Base-by-base conservation (phyloP, 495 filamentous ascomycete species). In the Penicillium fimorum region DNA sequence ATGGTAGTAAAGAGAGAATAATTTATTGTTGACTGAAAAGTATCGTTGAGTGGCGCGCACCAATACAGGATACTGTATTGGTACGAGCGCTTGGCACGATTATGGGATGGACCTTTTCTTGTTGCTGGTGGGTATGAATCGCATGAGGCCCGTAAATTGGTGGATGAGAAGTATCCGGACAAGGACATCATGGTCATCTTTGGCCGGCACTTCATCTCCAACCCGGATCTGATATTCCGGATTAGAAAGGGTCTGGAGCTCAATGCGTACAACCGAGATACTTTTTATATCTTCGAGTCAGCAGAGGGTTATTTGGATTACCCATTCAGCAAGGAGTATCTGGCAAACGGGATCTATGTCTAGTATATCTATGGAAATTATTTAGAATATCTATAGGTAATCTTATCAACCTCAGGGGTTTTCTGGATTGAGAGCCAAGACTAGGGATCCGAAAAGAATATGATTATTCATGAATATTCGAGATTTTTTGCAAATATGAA, bases 191-290 rank as follows among this genome's bases (percentile, higher is more conserved):
- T 72, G 2, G 66, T 79, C 12, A 74, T 77, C 0, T 89, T 85
- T 66, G 86, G 86, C 22, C 61, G 83, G 22, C 76, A 74, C 48
- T 91, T 84, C 59, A 83, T 90, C 56, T 74, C 83, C 44, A 90
- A 79, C 38, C 87, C 87, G 2, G 87, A 90, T 65, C 63, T 90
- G 41, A 71, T 78, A 5, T 87, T 79, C 50, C 70, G 84, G 50
- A 57, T 89, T 8, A 62, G 70, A 59, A 65, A 84, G 35, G 82
- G 78, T 2, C 32, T 62, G 46, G 20, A 55, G 27, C 51, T 62
- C n/a, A 62, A 17, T 37, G n/a, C 18, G n/a, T 62, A 62, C 17
- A 35, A 62, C 22, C 40, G 60, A n/a, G 50, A 50, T 2, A 55
- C 47, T 0, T 62, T 62, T 27, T 62, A 62, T 52, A 27, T 29